These are phyloP conservation scores for Geranium rotundifolium DNA, from an alignment of 345 rosid genomes.

Conservation along the genomic window DNA sequence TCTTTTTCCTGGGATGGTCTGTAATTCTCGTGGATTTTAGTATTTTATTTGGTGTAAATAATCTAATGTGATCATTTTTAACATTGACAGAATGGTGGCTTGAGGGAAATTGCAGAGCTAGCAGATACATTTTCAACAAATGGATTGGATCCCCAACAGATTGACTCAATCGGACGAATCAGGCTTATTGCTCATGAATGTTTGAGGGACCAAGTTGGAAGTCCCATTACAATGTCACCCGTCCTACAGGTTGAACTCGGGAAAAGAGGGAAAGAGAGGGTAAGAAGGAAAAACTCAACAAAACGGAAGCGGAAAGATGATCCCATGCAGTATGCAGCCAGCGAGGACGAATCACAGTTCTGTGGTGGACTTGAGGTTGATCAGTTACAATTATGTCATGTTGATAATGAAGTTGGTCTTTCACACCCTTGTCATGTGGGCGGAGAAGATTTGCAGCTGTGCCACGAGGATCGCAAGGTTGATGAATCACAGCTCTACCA, in stretches of 20 bases:
- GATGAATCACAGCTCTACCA: slow-evolving; percentile 5
- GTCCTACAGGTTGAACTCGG: slow-evolving; percentile 39
- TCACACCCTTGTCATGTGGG: too few relatives aligned
- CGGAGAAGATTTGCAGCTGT: slow-evolving; percentile 18
- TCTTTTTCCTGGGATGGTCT: neutral
- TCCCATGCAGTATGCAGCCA: slow-evolving; percentile 38
- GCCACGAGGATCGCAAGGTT: slow-evolving; percentile 12
- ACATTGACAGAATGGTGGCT: slow-evolving; percentile 52
- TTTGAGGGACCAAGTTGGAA: slow-evolving; percentile 63
- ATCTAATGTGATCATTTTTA: neutral
- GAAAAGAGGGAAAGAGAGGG: slow-evolving; percentile 78
- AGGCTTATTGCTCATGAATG: slow-evolving; percentile 73
- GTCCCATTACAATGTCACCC: slow-evolving; percentile 21
- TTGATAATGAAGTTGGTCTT: too few relatives aligned
- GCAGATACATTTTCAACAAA: slow-evolving; percentile 60
- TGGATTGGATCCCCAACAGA: slow-evolving; percentile 62
- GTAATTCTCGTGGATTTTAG: neutral
- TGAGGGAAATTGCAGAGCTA: slow-evolving; percentile 64
- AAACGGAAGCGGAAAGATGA: slow-evolving; percentile 60
- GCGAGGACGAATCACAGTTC: slow-evolving; percentile 42
- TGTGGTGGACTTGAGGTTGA: slow-evolving; percentile 39
- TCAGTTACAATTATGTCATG: slow-evolving; percentile 24
- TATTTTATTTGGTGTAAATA: neutral
- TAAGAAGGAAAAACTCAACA: slow-evolving; percentile 57
- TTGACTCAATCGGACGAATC: slow-evolving; percentile 54